phyloP scores from a whole-genome alignment of 2,329 filamentous ascomycete species.

The Tolypocladium paradoxum region DNA sequence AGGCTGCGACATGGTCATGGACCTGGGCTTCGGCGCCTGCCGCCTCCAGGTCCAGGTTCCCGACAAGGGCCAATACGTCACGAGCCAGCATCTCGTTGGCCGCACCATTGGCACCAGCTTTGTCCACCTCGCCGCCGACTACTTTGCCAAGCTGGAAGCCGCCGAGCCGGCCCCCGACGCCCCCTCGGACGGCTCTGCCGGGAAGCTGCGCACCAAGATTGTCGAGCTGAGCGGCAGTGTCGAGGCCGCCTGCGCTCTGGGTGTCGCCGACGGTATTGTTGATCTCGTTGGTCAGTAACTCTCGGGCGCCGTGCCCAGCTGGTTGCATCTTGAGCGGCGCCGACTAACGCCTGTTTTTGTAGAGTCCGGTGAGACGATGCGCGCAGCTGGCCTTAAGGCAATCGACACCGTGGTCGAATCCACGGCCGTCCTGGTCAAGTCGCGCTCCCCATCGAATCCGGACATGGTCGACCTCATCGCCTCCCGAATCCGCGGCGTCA shows the following conservation, averaged over 20 bases:
- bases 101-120: slow-evolving; percentile 96
- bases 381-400: slow-evolving; percentile 82
- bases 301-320: neutral
- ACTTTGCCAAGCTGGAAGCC: slow-evolving; percentile 70
- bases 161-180: slow-evolving; percentile 27
- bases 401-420: slow-evolving; percentile 90
- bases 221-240: slow-evolving; percentile 94
- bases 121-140: slow-evolving; percentile 69
- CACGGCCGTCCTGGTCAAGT: slow-evolving; percentile 85
- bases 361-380: slow-evolving; percentile 99
- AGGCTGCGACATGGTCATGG: slow-evolving; percentile 76
- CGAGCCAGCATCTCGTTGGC: slow-evolving; percentile 70
- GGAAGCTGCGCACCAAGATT: slow-evolving; percentile 70
- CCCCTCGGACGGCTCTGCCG: slow-evolving; percentile 22
- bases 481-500: slow-evolving; percentile 82
- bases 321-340: neutral
- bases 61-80: slow-evolving; percentile 62
- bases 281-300: slow-evolving; percentile 76
- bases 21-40: slow-evolving; percentile 83
- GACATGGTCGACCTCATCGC: slow-evolving; percentile 76
- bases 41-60: slow-evolving; percentile 96
- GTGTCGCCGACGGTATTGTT: slow-evolving; percentile 93
- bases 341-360: slow-evolving; percentile 7
- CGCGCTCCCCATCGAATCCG: slow-evolving; percentile 68
- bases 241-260: slow-evolving; percentile 89